A percentile compares a stretch with the other conserved stretches of the same genome.
phyloP scores from a whole-genome alignment of 1,139 yeast genomes.

The Diutina catenulata region DNA sequence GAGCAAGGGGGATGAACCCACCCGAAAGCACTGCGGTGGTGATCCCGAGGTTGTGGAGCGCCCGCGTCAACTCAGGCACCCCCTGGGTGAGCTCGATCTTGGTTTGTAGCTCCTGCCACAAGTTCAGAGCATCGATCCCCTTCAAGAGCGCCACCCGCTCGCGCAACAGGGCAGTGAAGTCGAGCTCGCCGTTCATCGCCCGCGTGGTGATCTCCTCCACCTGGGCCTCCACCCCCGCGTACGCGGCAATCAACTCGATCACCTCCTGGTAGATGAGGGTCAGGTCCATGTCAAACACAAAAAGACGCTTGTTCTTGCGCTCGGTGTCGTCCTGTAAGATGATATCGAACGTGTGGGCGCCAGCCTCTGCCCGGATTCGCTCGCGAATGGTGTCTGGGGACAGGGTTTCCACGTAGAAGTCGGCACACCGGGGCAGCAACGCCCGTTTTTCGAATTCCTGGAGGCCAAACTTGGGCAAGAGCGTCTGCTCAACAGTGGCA shows the following conservation, averaged over 20 bases:
- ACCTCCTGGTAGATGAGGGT: slow-evolving; percentile 94
- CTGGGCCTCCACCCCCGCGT: slow-evolving; percentile 65
- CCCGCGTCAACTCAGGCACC: slow-evolving; percentile 56
- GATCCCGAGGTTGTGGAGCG: slow-evolving; percentile 49
- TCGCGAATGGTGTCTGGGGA: slow-evolving; percentile 8
- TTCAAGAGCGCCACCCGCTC: slow-evolving; percentile 66
- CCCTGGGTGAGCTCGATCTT: slow-evolving; percentile 74
- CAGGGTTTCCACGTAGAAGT: slow-evolving; percentile 8
- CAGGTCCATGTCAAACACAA: slow-evolving; percentile 96
- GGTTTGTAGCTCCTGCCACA: slow-evolving; percentile 70
- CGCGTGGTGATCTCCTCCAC: slow-evolving; percentile 79
- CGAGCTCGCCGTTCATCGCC: slow-evolving; percentile 96
- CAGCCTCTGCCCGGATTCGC: slow-evolving; percentile 7
- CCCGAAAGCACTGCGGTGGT: slow-evolving; percentile 87
- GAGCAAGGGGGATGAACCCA: slow-evolving; percentile 86
- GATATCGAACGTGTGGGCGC: slow-evolving; percentile 16
- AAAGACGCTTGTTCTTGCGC: slow-evolving; percentile 46
- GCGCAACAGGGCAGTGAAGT: slow-evolving; percentile 70
- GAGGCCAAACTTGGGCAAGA: slow-evolving; percentile 7
- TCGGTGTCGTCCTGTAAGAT: slow-evolving; percentile 19
- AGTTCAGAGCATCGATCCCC: slow-evolving; percentile 61
- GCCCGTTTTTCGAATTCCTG: slow-evolving; percentile 8
- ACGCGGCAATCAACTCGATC: slow-evolving; percentile 86
- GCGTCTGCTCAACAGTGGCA: slow-evolving; percentile 7
- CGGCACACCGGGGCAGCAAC: slow-evolving; percentile 9